Evolutionary conservation across 2,329 filamentous ascomycete genomes (phyloP).

Genomic region (Colletotrichum aenigma): DNA sequence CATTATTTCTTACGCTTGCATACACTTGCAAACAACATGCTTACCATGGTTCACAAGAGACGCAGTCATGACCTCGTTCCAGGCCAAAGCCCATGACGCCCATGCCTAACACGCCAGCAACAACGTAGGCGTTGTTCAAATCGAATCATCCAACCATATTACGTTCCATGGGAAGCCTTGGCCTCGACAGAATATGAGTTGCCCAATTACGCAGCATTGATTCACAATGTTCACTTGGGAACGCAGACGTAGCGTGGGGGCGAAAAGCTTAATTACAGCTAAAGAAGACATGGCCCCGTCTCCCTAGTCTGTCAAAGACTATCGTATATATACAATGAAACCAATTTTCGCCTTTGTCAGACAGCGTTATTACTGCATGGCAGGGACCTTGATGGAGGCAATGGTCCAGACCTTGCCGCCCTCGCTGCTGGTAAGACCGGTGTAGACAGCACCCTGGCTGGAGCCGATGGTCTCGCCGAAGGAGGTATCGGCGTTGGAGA

Average conservation of each 20-base stretch:
- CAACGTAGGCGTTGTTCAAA: neutral
- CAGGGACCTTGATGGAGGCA: constrained; percentile 35
- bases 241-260: neutral
- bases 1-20: neutral
- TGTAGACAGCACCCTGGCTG: constrained; percentile 36
- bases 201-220: neutral
- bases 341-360: neutral
- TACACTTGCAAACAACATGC: neutral
- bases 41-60: neutral
- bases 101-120: neutral
- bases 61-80: neutral
- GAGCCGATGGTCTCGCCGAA: constrained; percentile 30
- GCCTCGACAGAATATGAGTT: neutral
- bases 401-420: constrained; percentile 42
- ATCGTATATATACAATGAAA: neutral
- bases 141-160: neutral
- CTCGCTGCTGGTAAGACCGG: constrained; percentile 32
- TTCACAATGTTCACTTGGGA: neutral
- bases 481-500: constrained; percentile 32
- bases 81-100: neutral
- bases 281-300: neutral
- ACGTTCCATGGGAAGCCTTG: neutral
- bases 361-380: constrained; percentile 1
- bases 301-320: neutral
- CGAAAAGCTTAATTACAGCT: neutral